These are phyloP conservation scores for Ophiocordyceps australis DNA, from an alignment of 2,329 filamentous ascomycete species.

Conservation along the genomic window DNA sequence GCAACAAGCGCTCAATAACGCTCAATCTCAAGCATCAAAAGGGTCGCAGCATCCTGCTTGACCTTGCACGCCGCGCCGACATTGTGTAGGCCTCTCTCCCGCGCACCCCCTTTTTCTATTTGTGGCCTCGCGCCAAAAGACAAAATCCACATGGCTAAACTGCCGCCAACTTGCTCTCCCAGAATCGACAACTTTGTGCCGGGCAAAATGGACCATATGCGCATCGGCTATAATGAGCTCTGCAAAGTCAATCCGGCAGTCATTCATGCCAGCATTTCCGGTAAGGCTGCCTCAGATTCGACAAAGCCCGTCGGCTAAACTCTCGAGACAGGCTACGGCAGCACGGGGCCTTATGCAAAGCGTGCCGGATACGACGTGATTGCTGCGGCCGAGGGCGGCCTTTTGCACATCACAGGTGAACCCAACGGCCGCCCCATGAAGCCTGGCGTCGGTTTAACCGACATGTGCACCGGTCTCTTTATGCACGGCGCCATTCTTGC, in stretches of 20 bases:
- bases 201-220: slow-evolving; percentile 19
- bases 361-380: slow-evolving; percentile 26
- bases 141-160: too few relatives aligned
- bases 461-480: slow-evolving; percentile 24
- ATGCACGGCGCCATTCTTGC: slow-evolving; percentile 24
- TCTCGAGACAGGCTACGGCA: slow-evolving; percentile 10
- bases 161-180: background rate
- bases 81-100: slow-evolving; percentile 11
- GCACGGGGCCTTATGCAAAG: slow-evolving; percentile 18
- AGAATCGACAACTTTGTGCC: slow-evolving; percentile 23
- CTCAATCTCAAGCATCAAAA: slow-evolving; percentile 11
- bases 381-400: slow-evolving; percentile 20
- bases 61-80: slow-evolving; percentile 16
- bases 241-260: slow-evolving; percentile 16
- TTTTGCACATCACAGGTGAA: slow-evolving; percentile 24
- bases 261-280: slow-evolving; percentile 22
- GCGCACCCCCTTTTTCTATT: too few relatives aligned
- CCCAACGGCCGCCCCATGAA: slow-evolving; percentile 17
- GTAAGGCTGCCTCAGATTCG: background rate
- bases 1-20: slow-evolving; percentile 22
- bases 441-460: slow-evolving; percentile 21
- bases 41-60: slow-evolving; percentile 12
- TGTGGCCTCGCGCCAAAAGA: too few relatives aligned
- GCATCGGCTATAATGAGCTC: slow-evolving; percentile 19
- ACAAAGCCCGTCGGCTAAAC: too few relatives aligned